Percentiles rank a stretch among this genome's conserved stretches.
Evolutionary conservation across 2,329 filamentous ascomycete genomes (phyloP).

Genomic region (Escovopsis weberi): DNA sequence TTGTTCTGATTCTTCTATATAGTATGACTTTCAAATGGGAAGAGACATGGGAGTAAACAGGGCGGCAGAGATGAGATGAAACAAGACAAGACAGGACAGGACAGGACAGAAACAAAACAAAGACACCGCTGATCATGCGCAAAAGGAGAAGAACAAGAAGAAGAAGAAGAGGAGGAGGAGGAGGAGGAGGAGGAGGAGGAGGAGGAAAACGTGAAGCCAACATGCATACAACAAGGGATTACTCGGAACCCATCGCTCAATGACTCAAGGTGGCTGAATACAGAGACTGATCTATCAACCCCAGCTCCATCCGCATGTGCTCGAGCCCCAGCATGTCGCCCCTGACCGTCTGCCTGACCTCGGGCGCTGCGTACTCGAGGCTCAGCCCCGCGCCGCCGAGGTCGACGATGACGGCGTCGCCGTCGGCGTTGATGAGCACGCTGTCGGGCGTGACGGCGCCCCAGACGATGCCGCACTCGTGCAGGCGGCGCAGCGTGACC

Average conservation of each 20-base stretch:
- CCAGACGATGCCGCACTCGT: conserved; percentile 7
- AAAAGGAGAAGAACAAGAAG: no score
- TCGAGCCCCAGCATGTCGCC: conserved; percentile 5
- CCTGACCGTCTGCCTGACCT: neutral
- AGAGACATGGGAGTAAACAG: no score
- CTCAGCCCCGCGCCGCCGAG: conserved; percentile 6
- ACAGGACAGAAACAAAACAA: no score
- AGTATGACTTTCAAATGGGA: no score
- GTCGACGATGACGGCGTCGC: conserved; percentile 6
- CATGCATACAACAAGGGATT: neutral
- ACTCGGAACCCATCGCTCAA: neutral
- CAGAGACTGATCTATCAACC: neutral
- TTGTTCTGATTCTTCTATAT: no score
- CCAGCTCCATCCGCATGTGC: conserved; percentile 3
- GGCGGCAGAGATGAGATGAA: conserved; percentile 8
- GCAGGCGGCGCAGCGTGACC: conserved; percentile 5
- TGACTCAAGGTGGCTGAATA: neutral
- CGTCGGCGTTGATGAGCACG: conserved; percentile 5
- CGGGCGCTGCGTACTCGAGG: neutral
- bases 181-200: no score
- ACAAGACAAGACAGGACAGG: no score
- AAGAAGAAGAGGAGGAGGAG: no score
- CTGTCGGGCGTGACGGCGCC: conserved; percentile 7
- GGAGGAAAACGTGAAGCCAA: neutral
- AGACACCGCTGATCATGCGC: no score